Base-by-base conservation (phyloP, 2,329 filamentous ascomycete genomes). In the Corinectria fuckeliana region DNA sequence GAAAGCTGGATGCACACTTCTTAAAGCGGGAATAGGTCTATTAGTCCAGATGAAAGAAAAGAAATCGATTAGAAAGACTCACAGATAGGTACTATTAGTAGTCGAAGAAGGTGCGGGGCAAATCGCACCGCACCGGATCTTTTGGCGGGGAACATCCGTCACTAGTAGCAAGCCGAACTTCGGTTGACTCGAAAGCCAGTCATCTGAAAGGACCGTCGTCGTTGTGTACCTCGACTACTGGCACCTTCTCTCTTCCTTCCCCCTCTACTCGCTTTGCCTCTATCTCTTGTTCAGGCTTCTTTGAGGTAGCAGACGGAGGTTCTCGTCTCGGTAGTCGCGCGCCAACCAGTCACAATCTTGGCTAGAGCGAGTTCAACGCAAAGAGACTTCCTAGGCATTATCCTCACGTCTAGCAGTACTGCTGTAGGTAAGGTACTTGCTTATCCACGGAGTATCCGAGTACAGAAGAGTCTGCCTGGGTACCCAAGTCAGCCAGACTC, bases 71-170 rank as follows among this genome's bases (percentile, higher is more conserved):
- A n/a, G n/a, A n/a, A n/a, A n/a, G n/a, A n/a, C n/a, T n/a, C n/a
- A n/a, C n/a, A n/a, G n/a, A n/a, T n/a, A n/a, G n/a, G n/a, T n/a
- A n/a, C n/a, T n/a, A n/a, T n/a, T n/a, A n/a, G n/a, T n/a, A n/a
- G n/a, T n/a, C n/a, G n/a, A 34, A 49, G 20, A 44, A 25, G 44
- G 45, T 59, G 56, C 45, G 59, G 59, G 58, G 50, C 42, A 52
- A 42, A 34, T 44, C 41, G 50, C 50, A 61, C 50, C 58, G 45
- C 45, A 49, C 44, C 39, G 58, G 53, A 48, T 36, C 45, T 52
- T n/a, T 38, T 58, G 54, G 59, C 55, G 59, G 59, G 59, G 59
- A 52, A 56, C 47, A 41, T 18, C 30, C 54, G 54, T 51, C 41
- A 5, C 54, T 45, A 38, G 47, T 45, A 38, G 47, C 25, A 56